These are phyloP conservation scores for Globisporangium camurandrum DNA, from an alignment of 352 stramenopile genomes.

Conservation along the genomic window DNA sequence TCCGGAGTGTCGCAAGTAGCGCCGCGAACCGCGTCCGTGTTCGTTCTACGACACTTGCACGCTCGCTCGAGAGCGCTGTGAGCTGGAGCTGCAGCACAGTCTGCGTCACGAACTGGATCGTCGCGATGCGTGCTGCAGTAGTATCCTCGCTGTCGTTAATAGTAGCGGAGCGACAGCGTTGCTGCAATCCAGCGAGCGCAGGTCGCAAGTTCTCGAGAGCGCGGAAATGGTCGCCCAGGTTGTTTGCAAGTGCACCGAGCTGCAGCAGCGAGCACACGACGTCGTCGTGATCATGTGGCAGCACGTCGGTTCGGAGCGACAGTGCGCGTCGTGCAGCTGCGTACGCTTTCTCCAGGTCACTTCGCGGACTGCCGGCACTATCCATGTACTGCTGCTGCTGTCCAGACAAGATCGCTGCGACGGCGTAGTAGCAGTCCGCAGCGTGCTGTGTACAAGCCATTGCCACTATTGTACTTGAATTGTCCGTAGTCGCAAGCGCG, in stretches of 20 bases:
- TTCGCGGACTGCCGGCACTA: constrained; percentile 4
- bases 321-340: constrained; percentile 28
- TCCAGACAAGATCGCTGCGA: constrained; percentile 20
- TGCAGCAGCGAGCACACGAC: constrained; percentile 38
- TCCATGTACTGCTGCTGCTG: constrained; percentile 8
- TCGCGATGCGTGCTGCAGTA: no score
- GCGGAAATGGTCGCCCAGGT: constrained; percentile 42
- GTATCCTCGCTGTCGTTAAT: constrained; percentile 11
- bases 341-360: constrained; percentile 34
- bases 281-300: constrained; percentile 18
- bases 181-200: constrained; percentile 26
- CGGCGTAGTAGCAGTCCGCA: constrained; percentile 32
- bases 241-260: constrained; percentile 28
- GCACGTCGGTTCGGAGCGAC: constrained; percentile 23
- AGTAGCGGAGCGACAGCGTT: constrained; percentile 3
- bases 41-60: constrained; percentile 28
- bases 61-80: constrained; percentile 24
- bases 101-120: constrained; percentile 33
- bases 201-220: constrained; percentile 44
- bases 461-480: no score
- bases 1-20: constrained; percentile 17
- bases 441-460: constrained; percentile 16
- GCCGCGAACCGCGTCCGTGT: constrained; percentile 23
- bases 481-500: no score
- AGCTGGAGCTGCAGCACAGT: constrained; percentile 34